These are phyloP conservation scores for Calonectria leucothoes DNA, from an alignment of 2,329 filamentous ascomycete genomes.

Conservation along the genomic window DNA sequence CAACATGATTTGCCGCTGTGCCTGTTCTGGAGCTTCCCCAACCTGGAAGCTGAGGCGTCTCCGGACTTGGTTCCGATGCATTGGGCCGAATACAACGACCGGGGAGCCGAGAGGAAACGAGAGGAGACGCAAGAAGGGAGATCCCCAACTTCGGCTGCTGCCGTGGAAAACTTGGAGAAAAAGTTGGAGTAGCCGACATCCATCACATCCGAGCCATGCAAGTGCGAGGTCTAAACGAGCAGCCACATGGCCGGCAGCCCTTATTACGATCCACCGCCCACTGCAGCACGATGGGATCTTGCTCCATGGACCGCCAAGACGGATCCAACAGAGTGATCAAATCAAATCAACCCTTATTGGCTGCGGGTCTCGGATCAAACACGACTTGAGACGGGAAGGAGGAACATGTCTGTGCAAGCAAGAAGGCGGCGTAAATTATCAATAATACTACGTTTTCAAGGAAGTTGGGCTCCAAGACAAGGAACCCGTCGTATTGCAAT, in stretches of 20 bases:
- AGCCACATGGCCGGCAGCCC: no score
- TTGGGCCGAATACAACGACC: not conserved
- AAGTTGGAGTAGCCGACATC: not conserved
- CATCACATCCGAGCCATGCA: not conserved
- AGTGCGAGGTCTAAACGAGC: not conserved
- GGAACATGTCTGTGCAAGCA: not conserved
- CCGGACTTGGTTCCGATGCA: not conserved
- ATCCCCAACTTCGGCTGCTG: not conserved
- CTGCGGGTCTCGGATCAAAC: not conserved
- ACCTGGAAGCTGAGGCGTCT: not conserved
- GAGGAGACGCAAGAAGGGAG: not conserved
- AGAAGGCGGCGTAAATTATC: not conserved
- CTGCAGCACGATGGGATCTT: not conserved
- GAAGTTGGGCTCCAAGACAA: not conserved
- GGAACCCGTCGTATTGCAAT: not conserved
- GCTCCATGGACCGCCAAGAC: not conserved
- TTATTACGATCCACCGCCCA: no score
- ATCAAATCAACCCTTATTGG: not conserved
- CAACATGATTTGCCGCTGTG: not conserved
- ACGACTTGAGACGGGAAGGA: not conserved
- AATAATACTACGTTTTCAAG: not conserved
- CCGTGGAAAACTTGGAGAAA: not conserved
- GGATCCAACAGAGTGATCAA: not conserved
- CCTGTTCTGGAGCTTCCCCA: not conserved
- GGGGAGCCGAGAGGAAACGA: not conserved